Percentiles rank a stretch among this genome's conserved stretches.
Evolutionary conservation across 2,329 filamentous ascomycete species (phyloP).

Genomic region (Ceratocystis cubensis): DNA sequence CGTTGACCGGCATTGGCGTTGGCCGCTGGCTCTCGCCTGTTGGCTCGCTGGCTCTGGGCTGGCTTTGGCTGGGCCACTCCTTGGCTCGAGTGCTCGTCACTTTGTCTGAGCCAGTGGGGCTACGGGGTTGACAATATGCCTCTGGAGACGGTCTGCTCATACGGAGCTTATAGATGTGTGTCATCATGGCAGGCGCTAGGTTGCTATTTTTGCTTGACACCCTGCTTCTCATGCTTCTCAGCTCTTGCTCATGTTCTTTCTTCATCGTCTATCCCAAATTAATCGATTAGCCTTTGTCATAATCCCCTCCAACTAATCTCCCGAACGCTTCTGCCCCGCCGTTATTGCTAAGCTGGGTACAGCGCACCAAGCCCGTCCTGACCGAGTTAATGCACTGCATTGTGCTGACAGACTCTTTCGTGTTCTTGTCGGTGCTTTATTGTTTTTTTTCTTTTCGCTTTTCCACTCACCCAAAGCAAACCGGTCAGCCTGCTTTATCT

Average conservation of each 20-base stretch:
- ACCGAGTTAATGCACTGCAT: neutral
- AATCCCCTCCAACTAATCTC: neutral
- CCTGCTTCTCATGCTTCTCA: too few species aligned
- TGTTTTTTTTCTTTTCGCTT: neutral
- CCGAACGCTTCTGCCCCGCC: neutral
- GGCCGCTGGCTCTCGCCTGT: neutral
- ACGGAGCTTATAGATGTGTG: too few species aligned
- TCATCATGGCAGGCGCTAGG: too few species aligned
- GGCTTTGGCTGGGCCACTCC: neutral
- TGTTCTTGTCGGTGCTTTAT: neutral
- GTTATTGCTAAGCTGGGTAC: neutral
- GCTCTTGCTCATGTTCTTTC: too few species aligned
- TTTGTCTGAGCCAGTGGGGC: neutral
- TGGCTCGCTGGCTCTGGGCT: neutral
- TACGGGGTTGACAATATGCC: neutral
- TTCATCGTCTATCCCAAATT: too few species aligned
- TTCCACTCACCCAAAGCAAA: too few species aligned
- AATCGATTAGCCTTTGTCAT: neutral
- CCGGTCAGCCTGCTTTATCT: neutral
- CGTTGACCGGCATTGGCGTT: neutral
- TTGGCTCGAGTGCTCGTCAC: neutral
- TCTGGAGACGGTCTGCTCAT: too few species aligned
- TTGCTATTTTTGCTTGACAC: too few species aligned
- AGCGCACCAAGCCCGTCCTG: neutral
- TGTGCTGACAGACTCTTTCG: neutral